A percentile compares a stretch with the other conserved stretches of the same genome.
These are phyloP conservation scores for Ochetophila trinervis DNA, from an alignment of 306 rosid genomes.

Conservation along the genomic window DNA sequence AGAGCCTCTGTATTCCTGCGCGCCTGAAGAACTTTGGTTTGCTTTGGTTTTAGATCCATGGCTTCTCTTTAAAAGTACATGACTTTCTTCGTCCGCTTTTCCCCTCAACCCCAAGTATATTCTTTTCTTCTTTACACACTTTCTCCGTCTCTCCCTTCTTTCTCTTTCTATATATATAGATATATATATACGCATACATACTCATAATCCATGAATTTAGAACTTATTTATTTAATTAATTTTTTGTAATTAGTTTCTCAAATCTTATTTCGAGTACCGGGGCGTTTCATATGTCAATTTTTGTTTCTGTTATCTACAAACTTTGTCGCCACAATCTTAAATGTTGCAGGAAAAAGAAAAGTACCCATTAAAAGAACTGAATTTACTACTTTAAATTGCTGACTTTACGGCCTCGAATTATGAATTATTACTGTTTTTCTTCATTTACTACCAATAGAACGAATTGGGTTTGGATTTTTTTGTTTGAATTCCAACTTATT, in stretches of 20 bases:
- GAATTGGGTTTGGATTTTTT: neutral
- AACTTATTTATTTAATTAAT: too few relatives aligned
- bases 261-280: too few relatives aligned
- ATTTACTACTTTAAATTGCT: too few relatives aligned
- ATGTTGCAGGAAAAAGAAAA: too few relatives aligned
- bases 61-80: constrained; percentile 14
- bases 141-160: neutral
- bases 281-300: too few relatives aligned
- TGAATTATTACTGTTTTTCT: neutral
- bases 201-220: too few relatives aligned
- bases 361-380: too few relatives aligned
- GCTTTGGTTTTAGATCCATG: constrained; percentile 12
- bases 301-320: too few relatives aligned
- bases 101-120: neutral
- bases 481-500: neutral
- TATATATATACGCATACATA: too few relatives aligned
- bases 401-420: neutral
- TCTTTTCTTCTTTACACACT: neutral
- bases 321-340: too few relatives aligned
- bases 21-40: constrained; percentile 1
- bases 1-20: neutral
- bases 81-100: neutral
- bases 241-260: too few relatives aligned
- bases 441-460: neutral
- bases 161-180: neutral